phyloP scores from a whole-genome alignment of 1,139 yeast species.

The Pneumocystis sp. region DNA sequence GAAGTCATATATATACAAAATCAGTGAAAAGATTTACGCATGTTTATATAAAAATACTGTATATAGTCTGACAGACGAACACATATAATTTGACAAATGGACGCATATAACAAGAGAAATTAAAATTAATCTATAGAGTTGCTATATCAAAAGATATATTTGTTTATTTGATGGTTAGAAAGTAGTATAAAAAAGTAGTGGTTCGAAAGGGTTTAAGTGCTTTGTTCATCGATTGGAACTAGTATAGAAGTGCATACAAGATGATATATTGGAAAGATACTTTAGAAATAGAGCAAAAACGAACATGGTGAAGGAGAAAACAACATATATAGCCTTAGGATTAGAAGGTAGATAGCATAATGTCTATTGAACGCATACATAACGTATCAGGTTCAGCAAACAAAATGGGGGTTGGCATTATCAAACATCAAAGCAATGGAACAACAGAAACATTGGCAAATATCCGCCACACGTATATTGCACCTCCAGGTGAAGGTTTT shows the following conservation, averaged over 20 bases:
- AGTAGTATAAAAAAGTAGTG: background rate
- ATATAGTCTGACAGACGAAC: too few species aligned
- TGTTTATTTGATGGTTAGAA: background rate
- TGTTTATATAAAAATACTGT: too few species aligned
- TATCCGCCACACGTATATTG: conserved; percentile 81
- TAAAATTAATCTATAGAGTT: too few species aligned
- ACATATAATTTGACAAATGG: too few species aligned
- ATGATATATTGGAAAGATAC: too few species aligned
- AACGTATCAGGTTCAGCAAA: conserved; percentile 63
- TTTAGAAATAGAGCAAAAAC: background rate
- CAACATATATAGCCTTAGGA: background rate
- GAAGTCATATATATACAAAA: background rate
- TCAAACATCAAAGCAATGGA: conserved; percentile 45
- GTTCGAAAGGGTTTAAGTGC: background rate
- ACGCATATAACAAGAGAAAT: background rate
- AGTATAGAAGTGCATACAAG: too few species aligned
- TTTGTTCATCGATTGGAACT: background rate
- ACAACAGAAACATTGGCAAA: conserved; percentile 68
- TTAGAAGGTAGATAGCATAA: background rate
- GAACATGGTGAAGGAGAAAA: background rate
- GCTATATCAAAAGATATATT: background rate
- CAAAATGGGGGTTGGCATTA: conserved; percentile 84
- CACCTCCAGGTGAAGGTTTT: conserved; percentile 98
- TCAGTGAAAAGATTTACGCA: too few species aligned
- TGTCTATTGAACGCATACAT: background rate